Conservation (phyloP, 495 filamentous ascomycete species). For the Hypoxylon lienhwacheense region DNA sequence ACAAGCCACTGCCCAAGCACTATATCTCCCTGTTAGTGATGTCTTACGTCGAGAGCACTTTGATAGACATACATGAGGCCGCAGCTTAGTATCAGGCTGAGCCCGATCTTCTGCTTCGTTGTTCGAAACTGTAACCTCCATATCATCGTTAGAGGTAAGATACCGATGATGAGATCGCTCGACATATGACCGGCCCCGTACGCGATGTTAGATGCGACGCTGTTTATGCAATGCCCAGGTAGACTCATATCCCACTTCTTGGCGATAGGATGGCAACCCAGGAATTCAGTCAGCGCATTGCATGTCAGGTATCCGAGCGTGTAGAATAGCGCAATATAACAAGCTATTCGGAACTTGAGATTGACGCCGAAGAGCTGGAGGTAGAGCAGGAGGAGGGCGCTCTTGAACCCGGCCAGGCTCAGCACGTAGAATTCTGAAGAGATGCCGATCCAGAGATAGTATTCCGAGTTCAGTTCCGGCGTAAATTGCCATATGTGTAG, state of each 20-base stretch:
- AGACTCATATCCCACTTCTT: conserved; percentile 42
- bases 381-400: conserved; percentile 44
- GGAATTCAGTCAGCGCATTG: conserved; percentile 45
- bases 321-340: conserved; percentile 46
- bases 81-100: conserved; percentile 35
- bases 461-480: conserved; percentile 36
- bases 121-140: conserved; percentile 37
- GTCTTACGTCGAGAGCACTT: no score
- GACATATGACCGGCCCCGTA: conserved; percentile 36
- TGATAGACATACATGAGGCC: conserved; percentile 33
- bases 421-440: conserved; percentile 44
- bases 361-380: conserved; percentile 45
- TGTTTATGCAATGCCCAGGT: conserved; percentile 45
- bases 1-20: conserved; percentile 44
- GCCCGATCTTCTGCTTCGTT: conserved; percentile 35
- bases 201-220: conserved; percentile 36
- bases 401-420: conserved; percentile 46
- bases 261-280: conserved; percentile 44
- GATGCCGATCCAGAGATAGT: conserved; percentile 45
- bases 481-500: conserved; percentile 41
- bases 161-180: conserved; percentile 39
- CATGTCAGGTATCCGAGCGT: conserved; percentile 46
- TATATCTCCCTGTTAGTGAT: conserved; percentile 11
- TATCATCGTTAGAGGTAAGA: conserved; percentile 34
- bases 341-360: conserved; percentile 42